Evolutionary conservation across 2,329 filamentous ascomycete species (phyloP), one percentile per base, ranked within the genome.

Genomic region (Ascochyta lentis): DNA sequence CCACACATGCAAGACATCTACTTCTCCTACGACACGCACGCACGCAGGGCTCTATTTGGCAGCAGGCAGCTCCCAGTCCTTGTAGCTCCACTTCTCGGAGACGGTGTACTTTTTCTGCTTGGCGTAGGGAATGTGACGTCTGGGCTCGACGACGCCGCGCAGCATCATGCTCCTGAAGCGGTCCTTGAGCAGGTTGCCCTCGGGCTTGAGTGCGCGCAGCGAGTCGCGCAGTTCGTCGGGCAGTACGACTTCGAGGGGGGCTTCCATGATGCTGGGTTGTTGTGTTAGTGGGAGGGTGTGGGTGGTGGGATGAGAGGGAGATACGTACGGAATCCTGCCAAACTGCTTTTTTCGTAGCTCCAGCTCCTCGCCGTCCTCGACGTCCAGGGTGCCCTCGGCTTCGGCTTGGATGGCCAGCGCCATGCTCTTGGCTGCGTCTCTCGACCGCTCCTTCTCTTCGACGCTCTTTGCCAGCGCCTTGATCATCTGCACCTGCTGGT

Each of bases 31-130:
- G 9, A 27, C 26, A 29, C 27, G 4, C 27, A 12, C 7, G 27
- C 8, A 29, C 19, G 19, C 15, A 22, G 16, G 27, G 5, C 4
- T 27, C 43, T 57, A 57, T n/a, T 52, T 48, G 12, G 48, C 54
- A n/a, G 48, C 54, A 7, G 54, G 54, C 34, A 90, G 77, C 66
- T 81, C 83, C 77, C 96, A 99, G 75, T 99, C 95, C 83, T 99
- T 99, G 81, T 96, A 91, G 40, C 89, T 87, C 95, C 95, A 99
- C 79, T 98, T 99, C 84, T 98, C 95, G 6, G 92, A 96, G 47
- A 87, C 78, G 76, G 90, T 91, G 65, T 81, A 87, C 83, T 88
- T 93, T 61, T 86, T 85, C 81, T 95, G 91, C 83, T 91, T 96
- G 69, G 84, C 84, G 79, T 95, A 94, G 6, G 88, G 85, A 54